Base-by-base conservation (phyloP, 2,329 filamentous ascomycete genomes). In the Claviceps sp. region DNA sequence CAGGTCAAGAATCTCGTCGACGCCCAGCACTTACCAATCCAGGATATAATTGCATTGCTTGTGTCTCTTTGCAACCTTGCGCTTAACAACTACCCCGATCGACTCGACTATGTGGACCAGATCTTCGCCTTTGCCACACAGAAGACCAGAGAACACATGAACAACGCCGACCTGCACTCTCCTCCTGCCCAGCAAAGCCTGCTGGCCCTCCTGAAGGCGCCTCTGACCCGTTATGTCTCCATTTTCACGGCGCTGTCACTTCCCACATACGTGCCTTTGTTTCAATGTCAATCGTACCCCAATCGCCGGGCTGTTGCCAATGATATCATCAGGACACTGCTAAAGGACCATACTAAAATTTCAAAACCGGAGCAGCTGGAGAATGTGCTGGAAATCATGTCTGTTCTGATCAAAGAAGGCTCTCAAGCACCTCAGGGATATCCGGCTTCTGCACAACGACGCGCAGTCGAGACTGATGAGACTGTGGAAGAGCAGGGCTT, bases 401-500 rank as follows among this genome's bases (percentile, higher is more conserved):
- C 87, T 59, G 93, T 98, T 0, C 73, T 98, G 39, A 93, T 98
- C 65, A 93, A 89, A 60, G 93, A 98, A 70, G 90, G 91, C 13
- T 84, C 87, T 14, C 90, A 95, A 61, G 75, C 84, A 51, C 82
- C 87, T n/a, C 78, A 82, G 47, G 88, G 88, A 34, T 96, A 96
- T 61, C 84, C 90, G 0, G 87, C 88, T 3, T 81, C 85, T 41
- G 81, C 85, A 5, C 87, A 91, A 62, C 77, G 88, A 56, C 82
- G 89, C 56, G 80, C 73, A 0, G 66, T 78, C 47, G 94, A 98
- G 72, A 97, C 93, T 0, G 93, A 98, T 56, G 94, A 98, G 71
- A 97, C 91, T 0, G 82, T 97, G 62, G 91, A 98, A 68, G 93
- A 98, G 70, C 93, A 98, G 73, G 93, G 93, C 50, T 96, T 89